phyloP scores from a whole-genome alignment of 495 filamentous ascomycete genomes.

The Penicillium canescens region DNA sequence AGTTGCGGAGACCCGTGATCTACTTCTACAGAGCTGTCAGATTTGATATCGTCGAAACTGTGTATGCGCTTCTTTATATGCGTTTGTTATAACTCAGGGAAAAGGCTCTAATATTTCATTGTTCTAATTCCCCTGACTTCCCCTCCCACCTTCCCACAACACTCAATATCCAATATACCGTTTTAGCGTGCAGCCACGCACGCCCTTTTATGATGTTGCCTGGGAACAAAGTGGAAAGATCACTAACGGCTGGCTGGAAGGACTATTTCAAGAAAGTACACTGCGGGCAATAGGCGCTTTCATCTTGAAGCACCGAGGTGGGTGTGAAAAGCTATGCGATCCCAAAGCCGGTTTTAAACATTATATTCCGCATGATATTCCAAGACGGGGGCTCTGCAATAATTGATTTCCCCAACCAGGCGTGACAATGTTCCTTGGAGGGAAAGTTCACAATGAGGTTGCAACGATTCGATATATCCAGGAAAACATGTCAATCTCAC shows the following conservation, averaged over 20 bases:
- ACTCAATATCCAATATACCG: too few species aligned
- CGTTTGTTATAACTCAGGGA: too few species aligned
- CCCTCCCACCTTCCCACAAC: too few species aligned
- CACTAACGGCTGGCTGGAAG: conserved; percentile 14
- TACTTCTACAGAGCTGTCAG: too few species aligned
- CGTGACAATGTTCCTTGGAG: conserved; percentile 28
- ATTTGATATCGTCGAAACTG: too few species aligned
- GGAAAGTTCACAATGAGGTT: conserved; percentile 43
- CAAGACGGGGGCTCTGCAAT: neutral
- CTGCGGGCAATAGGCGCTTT: conserved; percentile 10
- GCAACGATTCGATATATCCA: conserved; percentile 42
- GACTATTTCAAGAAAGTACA: conserved; percentile 8
- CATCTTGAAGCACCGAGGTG: conserved; percentile 4
- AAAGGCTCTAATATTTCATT: too few species aligned
- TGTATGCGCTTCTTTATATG: too few species aligned
- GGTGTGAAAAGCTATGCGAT: neutral
- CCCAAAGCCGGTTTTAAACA: conserved; percentile 14
- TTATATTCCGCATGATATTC: conserved; percentile 13
- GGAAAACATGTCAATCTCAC: conserved; percentile 37
- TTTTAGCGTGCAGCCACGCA: neutral
- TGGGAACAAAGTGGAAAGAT: conserved; percentile 17
- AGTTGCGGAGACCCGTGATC: too few species aligned
- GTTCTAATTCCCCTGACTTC: too few species aligned
- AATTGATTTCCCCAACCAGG: conserved; percentile 16
- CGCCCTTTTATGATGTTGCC: conserved; percentile 17